Evolutionary conservation across 2,329 filamentous ascomycete species (phyloP).

Genomic region (Trichophyton benhamiae): DNA sequence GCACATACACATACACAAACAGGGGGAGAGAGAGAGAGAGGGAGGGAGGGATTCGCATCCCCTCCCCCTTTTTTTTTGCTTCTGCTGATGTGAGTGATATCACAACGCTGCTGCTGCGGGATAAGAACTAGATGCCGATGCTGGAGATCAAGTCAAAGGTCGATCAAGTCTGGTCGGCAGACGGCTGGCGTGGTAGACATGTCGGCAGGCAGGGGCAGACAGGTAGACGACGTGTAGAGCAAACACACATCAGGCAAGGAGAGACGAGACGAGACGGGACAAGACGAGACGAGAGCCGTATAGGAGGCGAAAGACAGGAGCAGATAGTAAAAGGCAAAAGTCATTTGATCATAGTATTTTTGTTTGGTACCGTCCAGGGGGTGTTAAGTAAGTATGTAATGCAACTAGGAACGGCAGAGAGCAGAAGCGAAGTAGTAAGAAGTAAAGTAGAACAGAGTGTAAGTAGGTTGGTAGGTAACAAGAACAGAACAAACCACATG

Average conservation of each 20-base stretch:
- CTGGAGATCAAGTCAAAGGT: neutral
- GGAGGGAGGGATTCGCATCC: too few relatives aligned
- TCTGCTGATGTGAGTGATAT: too few relatives aligned
- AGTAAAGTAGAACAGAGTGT: neutral
- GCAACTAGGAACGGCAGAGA: neutral
- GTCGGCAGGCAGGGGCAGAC: neutral
- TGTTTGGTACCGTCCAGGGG: neutral
- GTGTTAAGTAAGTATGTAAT: neutral
- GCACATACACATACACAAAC: too few relatives aligned
- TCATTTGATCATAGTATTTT: conserved; percentile 2
- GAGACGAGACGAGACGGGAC: neutral
- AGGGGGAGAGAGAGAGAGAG: too few relatives aligned
- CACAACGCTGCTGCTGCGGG: neutral
- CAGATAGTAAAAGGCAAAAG: neutral
- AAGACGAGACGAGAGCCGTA: neutral
- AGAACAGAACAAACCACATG: neutral
- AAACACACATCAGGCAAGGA: too few relatives aligned
- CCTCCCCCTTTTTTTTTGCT: too few relatives aligned
- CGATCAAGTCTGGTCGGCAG: neutral
- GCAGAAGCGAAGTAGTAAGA: neutral
- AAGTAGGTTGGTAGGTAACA: neutral
- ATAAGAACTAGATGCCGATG: neutral
- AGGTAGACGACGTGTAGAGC: too few relatives aligned
- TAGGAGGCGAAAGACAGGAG: too few relatives aligned
- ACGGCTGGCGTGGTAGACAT: neutral